Evolutionary conservation across 1,139 yeast genomes (phyloP), one percentile per base, ranked within the genome.

Genomic region (Candida pseudoviswanathii): DNA sequence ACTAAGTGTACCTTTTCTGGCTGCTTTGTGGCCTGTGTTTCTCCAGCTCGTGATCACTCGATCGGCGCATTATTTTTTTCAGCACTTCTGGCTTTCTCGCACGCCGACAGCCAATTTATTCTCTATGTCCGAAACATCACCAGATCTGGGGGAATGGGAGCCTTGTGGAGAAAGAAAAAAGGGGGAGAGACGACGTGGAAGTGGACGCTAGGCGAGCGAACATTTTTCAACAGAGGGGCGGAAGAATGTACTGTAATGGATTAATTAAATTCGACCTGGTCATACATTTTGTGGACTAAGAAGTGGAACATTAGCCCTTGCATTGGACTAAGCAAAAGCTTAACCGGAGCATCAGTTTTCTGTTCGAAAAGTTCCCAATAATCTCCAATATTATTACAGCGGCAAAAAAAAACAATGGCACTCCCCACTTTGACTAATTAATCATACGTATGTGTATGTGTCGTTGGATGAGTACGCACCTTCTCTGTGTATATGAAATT

Each of bases 361-460:
- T 11, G 11, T 33, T 33, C 37, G 7, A 5, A 16, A 5, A 4
- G 11, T 31, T 9, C 24, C 16, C 21, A 16, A 16, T 16, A 16
- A 16, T 16, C 16, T 16, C 16, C 16, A 29, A 29, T 29, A 29
- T 29, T 29, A 29, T 7, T 29, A 29, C 9, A 29, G 31, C 16
- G 16, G 16, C 16, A 16, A 16, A 16, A 16, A 16, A 16, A 16
- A 16, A 27, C 31, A 30, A 39, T 11, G 16, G 9, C 6, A 11
- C 42, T 30, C 21, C 42, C 42, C 42, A 39, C 42, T n/a, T 39
- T 5, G 22, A 39, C 22, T 30, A 39, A 26, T 5, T 27, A 5
- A 39, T 10, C 16, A 16, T 39, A 5, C 5, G 29, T 11, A 26
- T 39, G 42, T 30, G 33, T 39, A 6, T 29, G 9, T 29, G 31